Base-by-base conservation (phyloP, 2,329 filamentous ascomycete species). In the Fusarium devonianum region DNA sequence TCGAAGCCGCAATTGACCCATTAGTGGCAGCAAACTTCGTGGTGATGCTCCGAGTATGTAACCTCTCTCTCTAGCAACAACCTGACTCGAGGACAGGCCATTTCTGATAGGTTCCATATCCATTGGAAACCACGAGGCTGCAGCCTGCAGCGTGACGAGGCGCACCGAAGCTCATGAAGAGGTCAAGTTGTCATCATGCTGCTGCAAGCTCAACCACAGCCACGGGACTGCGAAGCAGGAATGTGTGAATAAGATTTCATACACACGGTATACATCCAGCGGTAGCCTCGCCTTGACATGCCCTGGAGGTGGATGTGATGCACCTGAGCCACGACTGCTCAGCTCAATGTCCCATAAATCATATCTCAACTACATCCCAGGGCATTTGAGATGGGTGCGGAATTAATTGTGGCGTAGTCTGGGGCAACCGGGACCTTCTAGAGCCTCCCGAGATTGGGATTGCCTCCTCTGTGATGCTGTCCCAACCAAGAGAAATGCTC, bases 381-480 rank as follows among this genome's bases (percentile, higher is more conserved):
- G 14, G 16, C 26, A 11, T 16, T 14, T 17, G 9, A 28, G 13
- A 32, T 13, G 30, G 30, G 7, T 8, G 14, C 33, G 45, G 32
- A 25, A 41, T 19, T 37, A 17, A 34, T 21, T 19, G 21, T 55
- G 39, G 50, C 35, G 39, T 50, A 50, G 42, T 59, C 53, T 47
- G 57, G 52, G 44, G 60, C 50, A 33, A 29, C 45, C 43, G 44
- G 50, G 60, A 41, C n/a, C 45, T 53, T 38, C 40, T 34, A 56
- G 44, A 26, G 33, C 30, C n/a, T 44, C 39, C 41, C 33, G 48
- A 62, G 40, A 54, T 56, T 60, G 54, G 35, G 53, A 60, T 53
- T 61, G 23, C 45, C 41, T 49, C 38, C 23, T 22, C 14, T 30
- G 29, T 22, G 13, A 21, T 26, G 33, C 34, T n/a, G n/a, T n/a